Base-by-base conservation (phyloP, 768 basidiomycete genomes). In the Trametes cingulata region DNA sequence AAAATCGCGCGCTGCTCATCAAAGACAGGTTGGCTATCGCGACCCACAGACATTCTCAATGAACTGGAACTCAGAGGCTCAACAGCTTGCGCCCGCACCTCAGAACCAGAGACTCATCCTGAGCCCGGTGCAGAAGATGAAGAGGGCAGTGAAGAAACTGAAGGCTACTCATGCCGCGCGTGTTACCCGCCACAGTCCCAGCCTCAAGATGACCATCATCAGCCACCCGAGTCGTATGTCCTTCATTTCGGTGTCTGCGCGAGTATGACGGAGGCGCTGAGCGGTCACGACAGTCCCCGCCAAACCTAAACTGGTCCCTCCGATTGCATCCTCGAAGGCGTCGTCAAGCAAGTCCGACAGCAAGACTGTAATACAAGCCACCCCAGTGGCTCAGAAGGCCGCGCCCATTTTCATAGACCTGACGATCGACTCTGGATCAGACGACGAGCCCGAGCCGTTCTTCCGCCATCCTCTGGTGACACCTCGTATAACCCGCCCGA, bases 71-170 rank as follows among this genome's bases (percentile, higher is more conserved):
- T 20, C 36, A 2, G 19, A 39, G 15, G 65, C 15, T 67, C 66
- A 48, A 69, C 66, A 37, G 67, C 66, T 9, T 72, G 61, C 33
- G 77, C 77, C 15, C 78, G 67, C 15, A 76, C 72, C n/a, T 78
- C 69, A 15, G 78, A 72, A 7, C 77, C 66, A 6, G 91, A 84
- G 39, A 95, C 78, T 33, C 91, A 94, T 66, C 95, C 82, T 58
- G 97, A 83, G 13, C 43, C 43, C 48, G 45, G 47, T 51, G 10
- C 35, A 50, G 46, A 59, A 52, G 17, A 40, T 46, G 22, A 37
- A 41, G 20, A 47, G 48, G 19, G 52, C n/a, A 1, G 14, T 50
- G 20, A 25, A 55, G 53, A 55, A 61, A 35, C 35, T 55, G n/a
- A 41, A 45, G 29, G 48, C 48, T 17, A 43, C 43, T 3, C 48